phyloP scores from a whole-genome alignment of 331 rosid species.

The Phaseolus coccineus region DNA sequence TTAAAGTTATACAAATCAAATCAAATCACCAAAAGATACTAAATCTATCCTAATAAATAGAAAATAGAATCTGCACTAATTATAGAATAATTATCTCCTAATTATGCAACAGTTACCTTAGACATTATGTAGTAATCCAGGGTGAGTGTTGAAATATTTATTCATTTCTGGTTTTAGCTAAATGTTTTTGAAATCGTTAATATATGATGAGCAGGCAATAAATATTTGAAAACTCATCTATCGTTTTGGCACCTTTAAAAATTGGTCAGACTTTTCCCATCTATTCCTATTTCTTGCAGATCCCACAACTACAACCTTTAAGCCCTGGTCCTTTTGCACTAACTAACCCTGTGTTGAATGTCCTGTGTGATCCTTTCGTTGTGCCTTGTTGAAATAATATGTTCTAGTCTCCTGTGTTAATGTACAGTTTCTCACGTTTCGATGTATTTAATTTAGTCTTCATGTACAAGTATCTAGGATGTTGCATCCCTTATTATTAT shows the following conservation, averaged over 20 bases:
- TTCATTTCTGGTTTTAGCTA: background rate
- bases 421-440: background rate
- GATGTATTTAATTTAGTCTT: background rate
- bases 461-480: background rate
- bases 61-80: too few relatives aligned
- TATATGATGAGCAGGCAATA: background rate
- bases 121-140: slow-evolving; percentile 9
- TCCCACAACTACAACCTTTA: background rate
- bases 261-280: background rate
- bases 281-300: background rate
- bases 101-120: background rate
- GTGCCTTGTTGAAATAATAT: background rate
- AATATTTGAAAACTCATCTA: background rate
- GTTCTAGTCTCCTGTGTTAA: background rate
- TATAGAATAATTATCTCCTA: too few relatives aligned
- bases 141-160: slow-evolving; percentile 18
- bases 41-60: too few relatives aligned
- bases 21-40: too few relatives aligned
- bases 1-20: too few relatives aligned
- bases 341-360: background rate
- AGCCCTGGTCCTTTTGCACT: background rate
- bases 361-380: background rate
- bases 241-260: background rate
- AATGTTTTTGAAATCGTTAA: background rate
- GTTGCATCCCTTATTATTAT: background rate